These are phyloP conservation scores for Babesia sp. DNA, from an alignment of 169 alveolate genomes.

Conservation along the genomic window DNA sequence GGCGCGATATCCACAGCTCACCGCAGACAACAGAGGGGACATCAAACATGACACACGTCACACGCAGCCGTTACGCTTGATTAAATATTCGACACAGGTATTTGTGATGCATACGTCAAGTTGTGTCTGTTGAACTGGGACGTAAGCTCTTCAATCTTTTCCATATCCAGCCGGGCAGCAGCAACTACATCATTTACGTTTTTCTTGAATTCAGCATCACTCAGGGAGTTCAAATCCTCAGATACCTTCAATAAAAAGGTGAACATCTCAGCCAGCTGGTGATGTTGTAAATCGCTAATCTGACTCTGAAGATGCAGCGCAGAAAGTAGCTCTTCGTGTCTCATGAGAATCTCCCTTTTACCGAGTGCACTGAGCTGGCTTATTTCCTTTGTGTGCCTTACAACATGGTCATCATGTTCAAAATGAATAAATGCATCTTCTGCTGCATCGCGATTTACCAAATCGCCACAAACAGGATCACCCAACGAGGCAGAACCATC, in stretches of 20 bases:
- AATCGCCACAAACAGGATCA: neutral
- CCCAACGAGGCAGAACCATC: slow-evolving; percentile 1
- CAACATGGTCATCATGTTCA: slow-evolving; percentile 9
- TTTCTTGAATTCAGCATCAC: slow-evolving; percentile 11
- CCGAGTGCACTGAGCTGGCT: slow-evolving; percentile 12
- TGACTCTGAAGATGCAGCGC: slow-evolving; percentile 62
- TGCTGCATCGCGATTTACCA: neutral
- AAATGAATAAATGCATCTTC: neutral
- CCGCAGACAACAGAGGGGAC: no score
- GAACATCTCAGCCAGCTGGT: slow-evolving; percentile 59
- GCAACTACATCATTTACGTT: slow-evolving; percentile 31
- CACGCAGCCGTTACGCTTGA: no score
- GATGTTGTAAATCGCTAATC: slow-evolving; percentile 60
- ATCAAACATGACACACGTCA: no score
- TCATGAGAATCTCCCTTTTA: slow-evolving; percentile 38
- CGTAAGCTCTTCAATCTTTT: slow-evolving; percentile 57
- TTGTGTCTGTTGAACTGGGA: slow-evolving; percentile 54
- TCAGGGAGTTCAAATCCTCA: slow-evolving; percentile 33
- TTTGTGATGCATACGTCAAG: neutral
- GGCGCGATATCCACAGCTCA: no score
- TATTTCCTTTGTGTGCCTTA: slow-evolving; percentile 14
- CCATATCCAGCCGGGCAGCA: slow-evolving; percentile 45
- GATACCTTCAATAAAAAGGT: slow-evolving; percentile 53
- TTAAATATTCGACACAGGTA: neutral
- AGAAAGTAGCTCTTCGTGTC: slow-evolving; percentile 57